Base-by-base conservation (phyloP, 768 basidiomycete genomes). In the Hypholoma sublateritium region DNA sequence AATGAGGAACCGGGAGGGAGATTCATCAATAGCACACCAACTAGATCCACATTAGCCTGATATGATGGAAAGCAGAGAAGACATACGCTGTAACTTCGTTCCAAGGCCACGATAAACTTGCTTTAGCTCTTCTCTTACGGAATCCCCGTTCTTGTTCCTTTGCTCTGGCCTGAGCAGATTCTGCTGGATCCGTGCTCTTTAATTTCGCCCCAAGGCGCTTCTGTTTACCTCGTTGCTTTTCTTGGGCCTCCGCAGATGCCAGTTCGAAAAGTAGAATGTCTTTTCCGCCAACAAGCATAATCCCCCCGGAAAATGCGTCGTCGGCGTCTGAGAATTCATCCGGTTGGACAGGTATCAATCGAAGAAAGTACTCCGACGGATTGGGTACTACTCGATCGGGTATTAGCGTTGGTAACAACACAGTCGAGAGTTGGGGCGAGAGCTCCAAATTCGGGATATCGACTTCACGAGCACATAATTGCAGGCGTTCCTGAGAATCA, bases 51-150 rank as follows among this genome's bases (percentile, higher is more conserved):
- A 56, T 41, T 24, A 53, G 49, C 57, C 39, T 17, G 12, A 34
- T 28, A 32, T 32, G 28, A 9, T 1, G 5, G 28, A 13, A 54
- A 42, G 46, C n/a, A 35, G 14, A 49, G 13, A 51, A 35, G 22
- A 72, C 85, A 62, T 67, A 93, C 91, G 87, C 83, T 59, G 83
- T 77, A 39, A 93, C 76, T 58, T 85, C 82, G 56, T 79, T 81
- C 85, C 88, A 92, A 7, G 89, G 89, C 91, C 91, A 92, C 13
- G 84, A 80, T 14, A 91, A 77, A 35, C 68, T 65, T 0, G 81
- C 83, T 36, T 73, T 78, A 0, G 85, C 71, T 57, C 83, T 90
- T 57, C 81, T 74, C 61, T 75, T 80, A 69, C 73, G 79, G 19
- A 67, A 72, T 56, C 85, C 84, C 48, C 79, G 71, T 57, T 83